Evolutionary conservation across 1,139 yeast species (phyloP).

Genomic region (Blastobotrys proliferans): DNA sequence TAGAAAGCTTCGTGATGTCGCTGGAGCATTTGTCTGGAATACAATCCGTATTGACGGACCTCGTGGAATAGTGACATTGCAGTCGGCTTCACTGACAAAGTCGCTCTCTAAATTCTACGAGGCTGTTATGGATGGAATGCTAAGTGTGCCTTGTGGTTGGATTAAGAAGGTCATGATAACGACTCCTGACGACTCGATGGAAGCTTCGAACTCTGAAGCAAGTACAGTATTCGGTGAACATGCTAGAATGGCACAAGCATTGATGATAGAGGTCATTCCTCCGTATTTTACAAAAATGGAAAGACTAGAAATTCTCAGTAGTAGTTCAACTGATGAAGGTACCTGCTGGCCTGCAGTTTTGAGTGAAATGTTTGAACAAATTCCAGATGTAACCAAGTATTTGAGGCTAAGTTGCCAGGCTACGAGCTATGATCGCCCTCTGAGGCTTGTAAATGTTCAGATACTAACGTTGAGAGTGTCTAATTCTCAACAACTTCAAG

Average conservation of each 20-base stretch:
- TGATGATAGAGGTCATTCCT: conserved; percentile 11
- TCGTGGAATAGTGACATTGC: conserved; percentile 2
- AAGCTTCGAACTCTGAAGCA: conserved; percentile 4
- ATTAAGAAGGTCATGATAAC: conserved; percentile 7
- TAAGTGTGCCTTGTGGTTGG: conserved; percentile 7
- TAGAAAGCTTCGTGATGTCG: conserved; percentile 5
- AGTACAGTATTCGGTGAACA: not conserved
- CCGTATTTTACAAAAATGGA: conserved; percentile 10
- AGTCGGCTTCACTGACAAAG: conserved; percentile 3
- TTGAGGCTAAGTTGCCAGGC: conserved; percentile 4
- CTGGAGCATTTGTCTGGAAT: conserved; percentile 9
- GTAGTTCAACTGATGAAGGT: not conserved
- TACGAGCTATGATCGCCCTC: conserved; percentile 1
- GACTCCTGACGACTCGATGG: conserved; percentile 10
- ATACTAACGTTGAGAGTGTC: not conserved
- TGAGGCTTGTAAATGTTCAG: conserved; percentile 7
- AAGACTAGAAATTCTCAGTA: conserved; percentile 2
- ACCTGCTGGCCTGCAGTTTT: conserved; percentile 9
- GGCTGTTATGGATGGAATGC: conserved; percentile 6
- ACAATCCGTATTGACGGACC: conserved; percentile 10
- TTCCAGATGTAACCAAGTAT: conserved; percentile 7
- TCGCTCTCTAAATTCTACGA: conserved; percentile 5
- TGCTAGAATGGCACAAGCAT: conserved; percentile 1
- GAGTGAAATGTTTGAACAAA: conserved; percentile 10
- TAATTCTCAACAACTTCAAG: not conserved